phyloP scores from a whole-genome alignment of 495 filamentous ascomycete genomes.

The Xylaria venustula region DNA sequence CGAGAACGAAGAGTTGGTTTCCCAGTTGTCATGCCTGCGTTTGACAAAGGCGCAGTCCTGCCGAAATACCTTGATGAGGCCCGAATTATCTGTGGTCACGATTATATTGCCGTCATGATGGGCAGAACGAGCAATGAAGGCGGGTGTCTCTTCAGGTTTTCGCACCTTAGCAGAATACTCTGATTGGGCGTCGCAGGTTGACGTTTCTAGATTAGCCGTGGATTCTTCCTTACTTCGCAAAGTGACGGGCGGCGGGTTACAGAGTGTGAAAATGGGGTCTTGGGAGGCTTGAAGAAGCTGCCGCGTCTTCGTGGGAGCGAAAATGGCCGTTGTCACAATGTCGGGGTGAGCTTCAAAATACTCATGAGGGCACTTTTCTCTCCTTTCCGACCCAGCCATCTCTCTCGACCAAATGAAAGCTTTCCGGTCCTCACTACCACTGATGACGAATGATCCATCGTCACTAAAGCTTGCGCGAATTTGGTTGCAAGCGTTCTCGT shows the following conservation, averaged over 20 bases:
- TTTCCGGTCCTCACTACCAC: slow-evolving; percentile 87
- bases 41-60: slow-evolving; percentile 80
- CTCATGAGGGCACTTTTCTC: slow-evolving; percentile 78
- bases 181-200: slow-evolving; percentile 34
- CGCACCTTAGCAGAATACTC: slow-evolving; percentile 33
- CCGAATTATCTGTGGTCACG: slow-evolving; percentile 83
- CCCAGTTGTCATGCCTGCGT: slow-evolving; percentile 61
- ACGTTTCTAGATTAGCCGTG: slow-evolving; percentile 33
- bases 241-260: slow-evolving; percentile 90
- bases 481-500: slow-evolving; percentile 88
- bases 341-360: slow-evolving; percentile 85
- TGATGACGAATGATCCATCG: slow-evolving; percentile 83
- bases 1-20: slow-evolving; percentile 73
- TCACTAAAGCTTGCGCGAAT: slow-evolving; percentile 89
- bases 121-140: slow-evolving; percentile 68
- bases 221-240: slow-evolving; percentile 71
- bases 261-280: slow-evolving; percentile 93
- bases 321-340: slow-evolving; percentile 81
- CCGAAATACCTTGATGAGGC: slow-evolving; percentile 88
- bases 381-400: slow-evolving; percentile 59
- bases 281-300: slow-evolving; percentile 75
- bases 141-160: slow-evolving; percentile 50
- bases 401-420: slow-evolving; percentile 84
- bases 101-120: slow-evolving; percentile 90
- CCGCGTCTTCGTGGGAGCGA: slow-evolving; percentile 78